Percentiles rank a stretch among this genome's conserved stretches.
phyloP scores from a whole-genome alignment of 2,329 filamentous ascomycete species.

The Penicillium vulpinum region DNA sequence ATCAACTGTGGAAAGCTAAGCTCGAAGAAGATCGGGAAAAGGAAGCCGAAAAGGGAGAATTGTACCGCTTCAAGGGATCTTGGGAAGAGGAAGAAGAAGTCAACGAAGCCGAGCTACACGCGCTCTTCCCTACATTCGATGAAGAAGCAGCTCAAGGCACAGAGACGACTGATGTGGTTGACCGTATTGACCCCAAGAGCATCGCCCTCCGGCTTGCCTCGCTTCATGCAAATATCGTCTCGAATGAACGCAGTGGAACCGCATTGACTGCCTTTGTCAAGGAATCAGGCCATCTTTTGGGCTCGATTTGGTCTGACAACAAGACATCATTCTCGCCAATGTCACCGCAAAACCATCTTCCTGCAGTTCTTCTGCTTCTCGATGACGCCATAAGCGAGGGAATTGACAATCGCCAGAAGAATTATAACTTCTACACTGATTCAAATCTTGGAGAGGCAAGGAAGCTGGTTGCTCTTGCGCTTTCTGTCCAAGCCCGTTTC shows the following conservation, averaged over 20 bases:
- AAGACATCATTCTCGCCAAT: constrained; percentile 26
- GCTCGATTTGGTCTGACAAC: constrained; percentile 33
- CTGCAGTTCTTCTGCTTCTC: constrained; percentile 65
- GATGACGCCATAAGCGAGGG: constrained; percentile 60
- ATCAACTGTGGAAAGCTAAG: constrained; percentile 75
- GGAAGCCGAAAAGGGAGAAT: constrained; percentile 69
- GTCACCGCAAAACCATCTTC: constrained; percentile 58
- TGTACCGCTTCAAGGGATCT: constrained; percentile 82
- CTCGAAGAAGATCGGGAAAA: constrained; percentile 74
- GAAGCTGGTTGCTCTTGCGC: constrained; percentile 68
- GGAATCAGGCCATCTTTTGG: constrained; percentile 37
- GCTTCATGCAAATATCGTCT: constrained; percentile 55
- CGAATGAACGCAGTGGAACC: constrained; percentile 28
- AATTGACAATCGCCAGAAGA: constrained; percentile 40
- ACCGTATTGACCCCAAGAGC: constrained; percentile 49
- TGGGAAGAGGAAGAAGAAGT: constrained; percentile 73
- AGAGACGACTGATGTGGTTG: constrained; percentile 26
- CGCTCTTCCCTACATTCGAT: constrained; percentile 79
- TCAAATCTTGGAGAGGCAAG: constrained; percentile 74
- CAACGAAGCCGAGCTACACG: constrained; percentile 71
- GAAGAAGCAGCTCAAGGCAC: constrained; percentile 49
- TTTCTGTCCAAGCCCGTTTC: constrained; percentile 71
- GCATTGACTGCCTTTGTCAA: constrained; percentile 38
- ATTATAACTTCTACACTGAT: constrained; percentile 89
- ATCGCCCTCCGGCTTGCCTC: constrained; percentile 63